phyloP scores from a whole-genome alignment of 768 basidiomycete species.

The Boletus insuetus region DNA sequence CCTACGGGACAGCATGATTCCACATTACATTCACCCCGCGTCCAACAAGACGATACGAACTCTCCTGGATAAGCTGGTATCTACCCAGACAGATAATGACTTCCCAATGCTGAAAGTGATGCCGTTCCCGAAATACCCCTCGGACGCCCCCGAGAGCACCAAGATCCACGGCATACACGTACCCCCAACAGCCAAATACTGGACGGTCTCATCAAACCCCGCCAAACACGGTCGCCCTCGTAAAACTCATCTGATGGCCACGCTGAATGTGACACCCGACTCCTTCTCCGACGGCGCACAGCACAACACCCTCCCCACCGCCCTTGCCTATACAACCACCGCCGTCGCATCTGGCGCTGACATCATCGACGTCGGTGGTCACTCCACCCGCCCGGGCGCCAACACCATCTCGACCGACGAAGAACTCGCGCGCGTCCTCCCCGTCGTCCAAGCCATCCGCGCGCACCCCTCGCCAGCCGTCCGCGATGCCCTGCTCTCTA shows the following conservation, averaged over 20 bases:
- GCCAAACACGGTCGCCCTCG: constrained; percentile 13
- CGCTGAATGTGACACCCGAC: constrained; percentile 40
- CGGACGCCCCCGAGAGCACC: constrained; percentile 10
- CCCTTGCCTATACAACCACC: constrained; percentile 48
- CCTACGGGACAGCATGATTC: constrained; percentile 65
- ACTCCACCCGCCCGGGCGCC: constrained; percentile 86
- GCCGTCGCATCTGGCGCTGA: constrained; percentile 59
- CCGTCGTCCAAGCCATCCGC: constrained; percentile 63
- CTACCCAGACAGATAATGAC: constrained; percentile 27
- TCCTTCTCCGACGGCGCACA: background rate
- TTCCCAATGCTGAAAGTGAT: constrained; percentile 68
- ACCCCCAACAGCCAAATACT: constrained; percentile 23
- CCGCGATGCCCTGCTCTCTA: constrained; percentile 18
- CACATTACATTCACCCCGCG: constrained; percentile 65
- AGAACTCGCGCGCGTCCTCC: constrained; percentile 71
- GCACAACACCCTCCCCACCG: constrained; percentile 43
- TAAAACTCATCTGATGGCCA: constrained; percentile 82
- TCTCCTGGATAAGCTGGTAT: constrained; percentile 44
- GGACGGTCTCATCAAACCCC: constrained; percentile 23
- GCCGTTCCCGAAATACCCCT: constrained; percentile 64
- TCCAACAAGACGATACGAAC: constrained; percentile 44
- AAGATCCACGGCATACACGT: constrained; percentile 9
- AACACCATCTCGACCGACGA: constrained; percentile 62
- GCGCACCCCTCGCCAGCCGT: constrained; percentile 18
- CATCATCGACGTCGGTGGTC: constrained; percentile 92